A percentile compares a stretch with the other conserved stretches of the same genome.
Conservation (phyloP, 108 stramenopile genomes). For the Asterionellopsis glacialis region DNA sequence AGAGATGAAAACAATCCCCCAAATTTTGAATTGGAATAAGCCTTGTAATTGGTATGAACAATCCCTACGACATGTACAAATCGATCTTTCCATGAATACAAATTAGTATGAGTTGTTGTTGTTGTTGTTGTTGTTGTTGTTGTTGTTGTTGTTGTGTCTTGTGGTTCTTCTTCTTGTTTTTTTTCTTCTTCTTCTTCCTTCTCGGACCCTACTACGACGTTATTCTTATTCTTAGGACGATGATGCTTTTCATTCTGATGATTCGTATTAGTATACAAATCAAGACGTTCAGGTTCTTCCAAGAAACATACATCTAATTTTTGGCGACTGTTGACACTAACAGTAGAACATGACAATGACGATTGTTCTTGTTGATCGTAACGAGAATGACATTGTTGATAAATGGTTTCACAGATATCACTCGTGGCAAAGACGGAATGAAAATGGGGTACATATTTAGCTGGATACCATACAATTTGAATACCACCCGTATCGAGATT, state of each 20-base stretch:
- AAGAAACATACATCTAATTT: constrained; percentile 60
- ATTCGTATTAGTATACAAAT: constrained; percentile 72
- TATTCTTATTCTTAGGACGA: too few relatives aligned
- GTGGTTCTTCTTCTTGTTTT: too few relatives aligned
- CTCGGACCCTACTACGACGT: too few relatives aligned
- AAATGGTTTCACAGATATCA: constrained; percentile 34
- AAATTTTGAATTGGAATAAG: constrained; percentile 25
- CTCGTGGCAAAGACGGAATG: constrained; percentile 73
- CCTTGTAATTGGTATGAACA: constrained; percentile 85
- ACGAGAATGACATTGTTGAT: too few relatives aligned
- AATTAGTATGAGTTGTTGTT: too few relatives aligned
- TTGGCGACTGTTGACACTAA: too few relatives aligned
- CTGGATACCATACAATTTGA: constrained; percentile 50
- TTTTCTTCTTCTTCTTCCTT: too few relatives aligned
- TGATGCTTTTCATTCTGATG: too few relatives aligned
- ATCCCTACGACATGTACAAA: constrained; percentile 85
- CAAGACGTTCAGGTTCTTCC: constrained; percentile 90
- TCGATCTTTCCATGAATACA: constrained; percentile 63
- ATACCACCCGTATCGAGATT: constrained; percentile 23
- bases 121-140: too few relatives aligned
- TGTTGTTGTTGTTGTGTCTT: too few relatives aligned
- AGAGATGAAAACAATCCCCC: constrained; percentile 22
- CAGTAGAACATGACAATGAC: too few relatives aligned
- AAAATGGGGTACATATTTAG: constrained; percentile 38
- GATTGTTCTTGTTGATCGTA: too few relatives aligned